A percentile compares a stretch with the other conserved stretches of the same genome.
phyloP scores from a whole-genome alignment of 805 yeast genomes.

The Saturnispora sekii region DNA sequence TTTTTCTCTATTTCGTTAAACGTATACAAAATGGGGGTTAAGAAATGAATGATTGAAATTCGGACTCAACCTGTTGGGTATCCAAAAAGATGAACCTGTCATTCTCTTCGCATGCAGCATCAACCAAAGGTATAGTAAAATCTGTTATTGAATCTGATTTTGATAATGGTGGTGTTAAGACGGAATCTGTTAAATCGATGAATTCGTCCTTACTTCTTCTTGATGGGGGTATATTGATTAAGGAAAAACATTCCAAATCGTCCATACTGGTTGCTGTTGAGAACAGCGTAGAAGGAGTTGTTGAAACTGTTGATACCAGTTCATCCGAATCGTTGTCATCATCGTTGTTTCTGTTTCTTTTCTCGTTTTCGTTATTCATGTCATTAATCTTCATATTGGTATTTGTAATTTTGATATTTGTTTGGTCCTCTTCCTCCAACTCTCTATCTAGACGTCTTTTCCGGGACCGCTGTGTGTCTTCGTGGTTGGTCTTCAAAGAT shows the following conservation, averaged over 20 bases:
- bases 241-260: conserved; percentile 5
- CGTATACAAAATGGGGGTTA: no score
- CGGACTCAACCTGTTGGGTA: no score
- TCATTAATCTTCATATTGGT: background rate
- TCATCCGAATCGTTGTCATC: conserved; percentile 17
- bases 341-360: conserved; percentile 2
- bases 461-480: background rate
- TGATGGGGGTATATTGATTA: conserved; percentile 4
- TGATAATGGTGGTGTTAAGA: conserved; percentile 2
- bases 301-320: conserved; percentile 19
- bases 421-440: no score
- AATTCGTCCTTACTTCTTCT: background rate
- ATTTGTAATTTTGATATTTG: no score
- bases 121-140: no score
- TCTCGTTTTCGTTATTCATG: background rate
- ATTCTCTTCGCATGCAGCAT: no score
- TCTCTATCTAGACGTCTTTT: background rate
- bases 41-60: no score
- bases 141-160: no score
- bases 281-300: conserved; percentile 18
- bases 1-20: no score
- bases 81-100: no score
- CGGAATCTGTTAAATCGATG: background rate
- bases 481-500: conserved; percentile 26
- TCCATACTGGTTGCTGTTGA: conserved; percentile 9